Base-by-base conservation (phyloP, 148 eudicot genomes). In the Spergularia bocconei region DNA sequence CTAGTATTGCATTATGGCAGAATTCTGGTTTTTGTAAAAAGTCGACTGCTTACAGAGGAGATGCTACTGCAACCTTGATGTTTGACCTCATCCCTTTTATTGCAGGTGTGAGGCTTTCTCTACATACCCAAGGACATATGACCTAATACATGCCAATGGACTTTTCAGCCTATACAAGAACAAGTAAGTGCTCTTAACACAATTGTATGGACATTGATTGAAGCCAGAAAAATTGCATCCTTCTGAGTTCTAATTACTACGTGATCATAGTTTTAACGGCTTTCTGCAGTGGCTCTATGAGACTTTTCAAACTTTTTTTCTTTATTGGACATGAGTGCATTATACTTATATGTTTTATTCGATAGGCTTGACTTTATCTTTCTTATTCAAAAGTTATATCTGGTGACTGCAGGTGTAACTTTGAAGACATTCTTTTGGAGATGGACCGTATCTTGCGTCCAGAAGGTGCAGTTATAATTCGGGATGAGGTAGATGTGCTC, bases 401-500 rank as follows among this genome's bases (percentile, higher is more conserved):
- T 63, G 11, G 36, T 63, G 25, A 69, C 51, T 76, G 67, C 79
- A 95, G 98, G 78, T 95, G 98, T 71, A 84, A 87, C 63, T 85
- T 77, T 44, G 96, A 95, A 79, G 93, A 92, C 85, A 92, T 92
- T 69, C 90, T 95, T 55, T 41, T 95, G 75, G 98, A 95, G 87
- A 92, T 95, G 97, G 98, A 95, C 75, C 83, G 98, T 13, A 92
- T 95, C 20, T 71, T 95, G 72, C 85, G 98, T 5, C 98, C 98
- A 5, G 98, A 92, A 85, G 98, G 98, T 15, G 93, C 96, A 50
- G 92, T 95, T 29, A 90, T 95, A 74, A 77, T 95, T 78, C 87
- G 98, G 2, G 98, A 95, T 72, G 87, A 92, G 55, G 96, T 92
- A 4, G 96, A 92, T 70, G 96, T 89, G 73, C 83, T 95, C 17